Evolutionary conservation across 2,329 filamentous ascomycete genomes (phyloP), one percentile per base, ranked within the genome.

Genomic region (Alternaria angustiovoidea): DNA sequence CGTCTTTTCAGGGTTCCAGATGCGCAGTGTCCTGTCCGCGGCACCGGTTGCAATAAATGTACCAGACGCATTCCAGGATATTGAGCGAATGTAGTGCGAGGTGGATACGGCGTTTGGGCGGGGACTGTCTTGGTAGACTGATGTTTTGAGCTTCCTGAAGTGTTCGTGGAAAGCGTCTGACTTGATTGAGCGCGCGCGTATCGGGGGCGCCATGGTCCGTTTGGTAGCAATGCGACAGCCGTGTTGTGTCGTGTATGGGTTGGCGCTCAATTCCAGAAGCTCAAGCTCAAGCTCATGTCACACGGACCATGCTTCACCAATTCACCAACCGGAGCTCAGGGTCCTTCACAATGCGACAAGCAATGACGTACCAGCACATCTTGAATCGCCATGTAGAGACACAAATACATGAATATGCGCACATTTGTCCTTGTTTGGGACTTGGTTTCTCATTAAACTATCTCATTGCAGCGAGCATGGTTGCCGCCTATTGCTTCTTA

Each of bases 51-150:
- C 94, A 62, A 98, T 88, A 61, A 95, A 83, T 8, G 88, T 91
- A 34, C 94, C 93, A 0, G 92, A 83, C 0, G 94, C 92, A 66
- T 94, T 97, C 94, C 94, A 98, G 39, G 91, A 89, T 66, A 98
- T 89, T 2, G 91, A 90, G 41, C 91, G 88, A 57, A 96, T 74
- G 61, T 68, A 76, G 53, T 78, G 77, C 38, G 69, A 68, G 12
- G 71, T 68, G 7, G 76, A 73, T 12, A 76, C 70, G 8, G 72
- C 72, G 7, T 71, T 70, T 0, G 76, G 71, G n/a, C 77, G 73
- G 18, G 67, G 65, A 39, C 72, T 72, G 65, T 83, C 81, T 62
- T 73, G 72, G 79, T 95, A 95, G 18, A 86, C 84, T 69, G 91
- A 89, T 22, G 89, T 90, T 75, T 91, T 91, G 44, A 91, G 83